Evolutionary conservation across 2,329 filamentous ascomycete species (phyloP), one percentile per base, ranked within the genome.

Genomic region (Penicillium paneum): DNA sequence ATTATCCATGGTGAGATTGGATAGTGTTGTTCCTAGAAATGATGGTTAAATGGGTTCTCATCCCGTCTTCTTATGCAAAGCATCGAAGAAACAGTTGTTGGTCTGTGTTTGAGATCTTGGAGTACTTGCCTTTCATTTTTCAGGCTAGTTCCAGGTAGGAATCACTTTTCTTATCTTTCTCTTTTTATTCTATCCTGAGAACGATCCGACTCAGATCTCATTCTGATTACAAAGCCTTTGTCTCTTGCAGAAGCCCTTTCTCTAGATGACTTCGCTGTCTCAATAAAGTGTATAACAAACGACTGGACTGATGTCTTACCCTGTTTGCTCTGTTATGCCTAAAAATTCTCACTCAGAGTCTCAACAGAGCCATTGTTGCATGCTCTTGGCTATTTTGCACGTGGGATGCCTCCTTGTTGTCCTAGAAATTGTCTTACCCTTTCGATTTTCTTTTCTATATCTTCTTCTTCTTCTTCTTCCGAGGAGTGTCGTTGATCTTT

Each of bases 41-140:
- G 12, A 40, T 36, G 21, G 28, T 50, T 28, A 44, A 24, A 32
- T 19, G 39, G 28, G 13, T 35, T 54, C 19, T 4, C 24, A 17
- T 50, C 45, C 42, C 17, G 32, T 35, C 46, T 44, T 43, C 35
- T 54, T 54, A 54, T 50, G 32, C n/a, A 32, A 48, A 29, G 3
- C 8, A 19, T 19, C 43, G 46, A 41, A 53, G 51, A 54, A 49
- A 32, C 39, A 31, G 7, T 17, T 24, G 39, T 43, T 26, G 31
- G 15, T 42, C 8, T 31, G 15, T 38, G 34, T 39, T 44, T 50
- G 15, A n/a, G 28, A 50, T 5, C 3, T n/a, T 32, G 32, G 24
- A 19, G 12, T 10, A 21, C 32, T 44, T 44, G 31, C 34, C 46
- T 54, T 54, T 54, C 32, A 50, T 34, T n/a, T 34, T n/a, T 15